These are phyloP conservation scores for Olyra latifolia DNA, from an alignment of 176 grass and related monocot species.

Conservation along the genomic window DNA sequence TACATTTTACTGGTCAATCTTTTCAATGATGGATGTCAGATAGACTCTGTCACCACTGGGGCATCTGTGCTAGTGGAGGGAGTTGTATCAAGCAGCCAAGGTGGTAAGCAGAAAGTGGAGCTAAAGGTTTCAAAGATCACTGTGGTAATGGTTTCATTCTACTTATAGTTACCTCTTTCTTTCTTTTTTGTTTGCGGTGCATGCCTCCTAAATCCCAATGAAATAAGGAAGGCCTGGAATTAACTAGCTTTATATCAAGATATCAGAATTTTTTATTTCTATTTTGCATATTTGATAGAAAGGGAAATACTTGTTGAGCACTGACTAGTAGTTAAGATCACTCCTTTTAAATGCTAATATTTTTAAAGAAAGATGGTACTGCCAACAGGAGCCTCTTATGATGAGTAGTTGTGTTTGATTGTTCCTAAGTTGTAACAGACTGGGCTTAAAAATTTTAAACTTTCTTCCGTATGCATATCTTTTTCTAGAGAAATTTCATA, in stretches of 20 bases:
- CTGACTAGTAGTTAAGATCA: slow-evolving; percentile 5
- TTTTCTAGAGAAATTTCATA: background rate
- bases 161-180: slow-evolving; percentile 5
- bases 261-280: background rate
- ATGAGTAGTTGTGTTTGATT: background rate
- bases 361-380: background rate
- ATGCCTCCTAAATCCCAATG: background rate
- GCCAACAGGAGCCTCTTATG: background rate
- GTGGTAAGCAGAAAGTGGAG: slow-evolving; percentile 93
- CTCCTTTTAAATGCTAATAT: slow-evolving; percentile 24
- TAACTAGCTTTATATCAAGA: slow-evolving; percentile 3
- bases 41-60: slow-evolving; percentile 85
- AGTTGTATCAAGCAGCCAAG: slow-evolving; percentile 82
- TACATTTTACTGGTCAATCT: slow-evolving; percentile 19
- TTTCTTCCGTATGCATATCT: background rate
- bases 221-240: background rate
- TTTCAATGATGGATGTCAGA: slow-evolving; percentile 56
- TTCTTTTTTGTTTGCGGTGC: background rate
- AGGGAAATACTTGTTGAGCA: background rate
- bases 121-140: slow-evolving; percentile 80
- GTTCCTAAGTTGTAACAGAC: slow-evolving; percentile 1
- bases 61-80: slow-evolving; percentile 88
- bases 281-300: background rate
- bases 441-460: background rate
- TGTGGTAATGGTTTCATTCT: slow-evolving; percentile 59